phyloP scores from a whole-genome alignment of 306 rosid species.

The Quillaja saponaria region DNA sequence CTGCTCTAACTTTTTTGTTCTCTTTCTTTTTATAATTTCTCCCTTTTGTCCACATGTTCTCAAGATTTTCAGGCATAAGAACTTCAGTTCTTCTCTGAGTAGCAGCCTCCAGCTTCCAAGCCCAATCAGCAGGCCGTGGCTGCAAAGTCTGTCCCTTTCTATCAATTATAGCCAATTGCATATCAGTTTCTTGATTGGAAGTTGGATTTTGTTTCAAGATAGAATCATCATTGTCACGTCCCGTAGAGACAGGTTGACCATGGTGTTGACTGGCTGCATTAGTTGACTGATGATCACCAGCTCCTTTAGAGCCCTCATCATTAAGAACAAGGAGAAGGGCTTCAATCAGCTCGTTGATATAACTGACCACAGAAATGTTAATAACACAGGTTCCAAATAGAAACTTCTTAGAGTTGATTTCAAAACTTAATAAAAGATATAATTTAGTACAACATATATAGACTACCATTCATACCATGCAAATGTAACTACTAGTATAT shows the following conservation, averaged over 20 bases:
- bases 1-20: conserved; percentile 48
- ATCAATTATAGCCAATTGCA: conserved; percentile 29
- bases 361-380: conserved; percentile 52
- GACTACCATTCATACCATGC: too few relatives aligned
- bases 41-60: conserved; percentile 99
- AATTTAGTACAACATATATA: too few relatives aligned
- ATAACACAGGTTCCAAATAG: conserved; percentile 11
- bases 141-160: conserved; percentile 42
- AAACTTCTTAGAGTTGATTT: too few relatives aligned
- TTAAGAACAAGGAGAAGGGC: conserved; percentile 58
- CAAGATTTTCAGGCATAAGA: conserved; percentile 97
- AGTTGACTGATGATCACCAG: conserved; percentile 43
- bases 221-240: conserved; percentile 31
- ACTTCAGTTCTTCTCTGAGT: conserved; percentile 93
- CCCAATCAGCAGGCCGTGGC: conserved; percentile 74
- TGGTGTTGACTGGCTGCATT: conserved; percentile 43
- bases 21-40: conserved; percentile 84
- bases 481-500: too few relatives aligned
- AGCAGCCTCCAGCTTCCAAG: conserved; percentile 69
- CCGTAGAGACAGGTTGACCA: conserved; percentile 45
- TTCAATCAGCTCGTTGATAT: conserved; percentile 82
- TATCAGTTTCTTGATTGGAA: conserved; percentile 42
- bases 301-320: conserved; percentile 40
- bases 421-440: too few relatives aligned
- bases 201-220: conserved; percentile 44